Base-by-base conservation (phyloP, 345 rosid genomes). In the Brassica cretica region DNA sequence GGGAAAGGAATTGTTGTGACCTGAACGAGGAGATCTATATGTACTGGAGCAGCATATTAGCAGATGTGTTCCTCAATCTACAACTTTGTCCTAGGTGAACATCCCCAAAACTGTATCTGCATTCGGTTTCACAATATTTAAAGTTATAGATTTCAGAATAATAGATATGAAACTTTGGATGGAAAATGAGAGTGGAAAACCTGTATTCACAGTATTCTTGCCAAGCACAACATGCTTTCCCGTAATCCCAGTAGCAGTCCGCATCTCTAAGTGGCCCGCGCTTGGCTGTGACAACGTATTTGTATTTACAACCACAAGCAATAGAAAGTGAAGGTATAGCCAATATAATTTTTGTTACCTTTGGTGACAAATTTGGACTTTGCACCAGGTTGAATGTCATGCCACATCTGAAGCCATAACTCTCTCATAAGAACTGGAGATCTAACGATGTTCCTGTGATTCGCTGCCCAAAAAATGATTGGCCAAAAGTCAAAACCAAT, bases 391-490 rank as follows among this genome's bases (percentile, higher is more conserved):
- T 85, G 90, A 73, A 90, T 87, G 79, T 95, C 97, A 71, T 95
- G 99, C 98, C 98, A 95, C 91, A 95, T 90, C 78, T 95, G 94
- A 80, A 95, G 99, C 99, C 99, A 95, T 83, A 95, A 77, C 85
- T 93, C 99, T 73, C 99, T 85, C 99, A 95, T 95, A 71, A 95
- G 85, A 77, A 84, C 93, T 32, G 95, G 93, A 19, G 94, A 88
- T 83, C 93, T 87, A 66, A 95, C 99, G 5, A 95, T 91, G 84
- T 93, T 91, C 93, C 99, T 87, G 88, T 93, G 99, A 83, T 88
- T 95, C 70, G 97, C 99, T 95, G 86, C 90, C 87, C 53, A 61
- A 58, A 80, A 71, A 16, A 11, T 7, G 27, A 51, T 25, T 73
- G 18, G 4, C n/a, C 18, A 37, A 19, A 53, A 8, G 49, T 37